These are phyloP conservation scores for Lasiodiplodia citricola DNA, from an alignment of 2,329 filamentous ascomycete genomes.

Conservation along the genomic window DNA sequence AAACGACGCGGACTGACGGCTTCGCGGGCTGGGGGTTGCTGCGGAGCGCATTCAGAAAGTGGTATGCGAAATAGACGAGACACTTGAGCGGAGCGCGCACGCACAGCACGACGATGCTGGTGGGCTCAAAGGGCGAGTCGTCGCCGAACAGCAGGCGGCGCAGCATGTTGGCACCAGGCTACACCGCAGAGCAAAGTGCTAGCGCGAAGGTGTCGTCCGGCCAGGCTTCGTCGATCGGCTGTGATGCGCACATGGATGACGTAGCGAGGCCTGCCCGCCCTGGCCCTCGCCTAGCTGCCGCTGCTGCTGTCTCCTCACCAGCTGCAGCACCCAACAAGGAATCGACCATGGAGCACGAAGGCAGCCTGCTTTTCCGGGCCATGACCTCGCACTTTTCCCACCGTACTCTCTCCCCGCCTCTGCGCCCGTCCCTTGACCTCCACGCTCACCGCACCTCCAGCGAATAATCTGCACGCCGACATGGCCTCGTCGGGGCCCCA, in stretches of 20 bases:
- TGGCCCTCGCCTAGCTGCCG: background rate
- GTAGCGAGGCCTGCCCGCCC: background rate
- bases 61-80: conserved; percentile 63
- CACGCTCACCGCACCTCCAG: conserved; percentile 16
- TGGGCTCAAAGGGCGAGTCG: conserved; percentile 25
- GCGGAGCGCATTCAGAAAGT: conserved; percentile 69
- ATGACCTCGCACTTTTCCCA: conserved; percentile 23
- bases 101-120: conserved; percentile 10
- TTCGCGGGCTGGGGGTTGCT: conserved; percentile 65
- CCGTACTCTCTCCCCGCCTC: conserved; percentile 15
- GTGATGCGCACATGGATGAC: conserved; percentile 21
- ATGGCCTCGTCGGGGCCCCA: conserved; percentile 33
- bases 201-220: background rate
- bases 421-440: background rate
- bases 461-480: conserved; percentile 22
- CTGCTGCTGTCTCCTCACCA: background rate
- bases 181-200: background rate
- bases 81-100: conserved; percentile 23
- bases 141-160: conserved; percentile 19
- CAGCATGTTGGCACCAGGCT: conserved; percentile 7
- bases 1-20: conserved; percentile 75
- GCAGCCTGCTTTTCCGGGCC: conserved; percentile 21
- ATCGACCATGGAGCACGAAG: conserved; percentile 20
- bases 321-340: background rate
- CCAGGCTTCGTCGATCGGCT: background rate